phyloP scores from a whole-genome alignment of 202 grass and related monocot genomes.

The Carex sylvatica region DNA sequence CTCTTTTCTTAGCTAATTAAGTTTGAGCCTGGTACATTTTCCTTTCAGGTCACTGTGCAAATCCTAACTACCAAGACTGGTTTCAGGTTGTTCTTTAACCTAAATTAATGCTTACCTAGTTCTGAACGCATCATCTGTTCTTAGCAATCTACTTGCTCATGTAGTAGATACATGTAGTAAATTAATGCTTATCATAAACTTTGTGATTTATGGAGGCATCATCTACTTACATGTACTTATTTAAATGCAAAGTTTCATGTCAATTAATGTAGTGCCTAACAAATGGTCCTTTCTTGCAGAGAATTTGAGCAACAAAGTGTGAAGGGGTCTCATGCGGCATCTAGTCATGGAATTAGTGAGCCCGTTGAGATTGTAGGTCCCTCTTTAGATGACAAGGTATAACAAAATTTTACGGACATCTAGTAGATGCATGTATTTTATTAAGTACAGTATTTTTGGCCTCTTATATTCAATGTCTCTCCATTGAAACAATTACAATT shows the following conservation, averaged over 20 bases:
- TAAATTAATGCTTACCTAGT: background rate
- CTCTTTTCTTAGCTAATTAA: constrained; percentile 34
- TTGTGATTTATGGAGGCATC: background rate
- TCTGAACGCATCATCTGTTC: background rate
- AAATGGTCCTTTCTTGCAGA: constrained; percentile 42
- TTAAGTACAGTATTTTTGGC: background rate
- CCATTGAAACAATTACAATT: background rate
- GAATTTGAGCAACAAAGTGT: constrained; percentile 98
- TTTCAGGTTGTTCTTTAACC: constrained; percentile 64
- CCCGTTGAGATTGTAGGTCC: constrained; percentile 46
- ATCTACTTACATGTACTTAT: background rate
- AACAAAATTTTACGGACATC: constrained; percentile 17
- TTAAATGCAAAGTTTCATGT: constrained; percentile 28
- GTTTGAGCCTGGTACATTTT: constrained; percentile 29
- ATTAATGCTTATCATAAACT: background rate
- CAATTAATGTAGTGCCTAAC: constrained; percentile 10
- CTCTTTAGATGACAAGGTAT: constrained; percentile 87
- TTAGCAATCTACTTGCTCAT: background rate
- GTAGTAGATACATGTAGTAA: background rate
- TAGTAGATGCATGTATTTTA: background rate
- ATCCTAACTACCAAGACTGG: constrained; percentile 95
- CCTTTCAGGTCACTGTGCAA: constrained; percentile 81
- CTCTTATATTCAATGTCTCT: background rate
- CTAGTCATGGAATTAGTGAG: constrained; percentile 65
- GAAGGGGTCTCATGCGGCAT: constrained; percentile 60